Percentiles rank a stretch among this genome's conserved stretches.
phyloP scores from a whole-genome alignment of 2,329 filamentous ascomycete species.

The Neonectria neomacrospora region DNA sequence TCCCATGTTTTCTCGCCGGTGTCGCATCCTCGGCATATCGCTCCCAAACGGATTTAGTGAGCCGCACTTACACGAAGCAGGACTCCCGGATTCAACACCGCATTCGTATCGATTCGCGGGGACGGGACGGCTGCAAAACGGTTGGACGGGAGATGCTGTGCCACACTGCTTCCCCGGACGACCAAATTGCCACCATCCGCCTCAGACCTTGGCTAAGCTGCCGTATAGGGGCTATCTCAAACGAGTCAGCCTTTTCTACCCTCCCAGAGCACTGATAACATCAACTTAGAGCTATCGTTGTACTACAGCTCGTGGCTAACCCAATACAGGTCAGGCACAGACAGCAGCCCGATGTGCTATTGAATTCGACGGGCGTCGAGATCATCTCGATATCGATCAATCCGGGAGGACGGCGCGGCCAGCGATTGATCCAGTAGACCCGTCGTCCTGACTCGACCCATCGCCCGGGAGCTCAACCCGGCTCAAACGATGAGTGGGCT shows the following conservation, averaged over 20 bases:
- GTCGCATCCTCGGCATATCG: conserved; percentile 5
- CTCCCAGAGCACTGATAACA: conserved; percentile 15
- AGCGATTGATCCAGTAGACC: conserved; percentile 28
- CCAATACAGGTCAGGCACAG: conserved; percentile 28
- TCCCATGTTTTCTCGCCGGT: neutral
- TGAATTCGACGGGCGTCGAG: conserved; percentile 29
- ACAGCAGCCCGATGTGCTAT: conserved; percentile 15
- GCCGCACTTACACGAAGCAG: conserved; percentile 13
- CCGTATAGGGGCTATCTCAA: conserved; percentile 2
- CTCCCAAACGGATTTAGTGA: conserved; percentile 10
- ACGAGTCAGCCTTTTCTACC: conserved; percentile 25
- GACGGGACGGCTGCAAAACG: conserved; percentile 21
- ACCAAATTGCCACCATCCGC: conserved; percentile 14
- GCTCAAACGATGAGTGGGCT: conserved; percentile 33
- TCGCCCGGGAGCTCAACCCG: conserved; percentile 37
- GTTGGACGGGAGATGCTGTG: conserved; percentile 35
- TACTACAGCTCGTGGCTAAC: conserved; percentile 32
- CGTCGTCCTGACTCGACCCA: conserved; percentile 39
- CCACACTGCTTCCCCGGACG: conserved; percentile 37
- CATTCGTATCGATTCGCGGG: conserved; percentile 27
- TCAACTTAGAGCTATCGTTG: conserved; percentile 6
- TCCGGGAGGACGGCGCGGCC: conserved; percentile 32
- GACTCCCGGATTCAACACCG: conserved; percentile 20
- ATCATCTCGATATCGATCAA: conserved; percentile 37
- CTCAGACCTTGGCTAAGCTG: conserved; percentile 19